Conservation (phyloP, 345 rosid species). For the Hibiscus mutabilis region DNA sequence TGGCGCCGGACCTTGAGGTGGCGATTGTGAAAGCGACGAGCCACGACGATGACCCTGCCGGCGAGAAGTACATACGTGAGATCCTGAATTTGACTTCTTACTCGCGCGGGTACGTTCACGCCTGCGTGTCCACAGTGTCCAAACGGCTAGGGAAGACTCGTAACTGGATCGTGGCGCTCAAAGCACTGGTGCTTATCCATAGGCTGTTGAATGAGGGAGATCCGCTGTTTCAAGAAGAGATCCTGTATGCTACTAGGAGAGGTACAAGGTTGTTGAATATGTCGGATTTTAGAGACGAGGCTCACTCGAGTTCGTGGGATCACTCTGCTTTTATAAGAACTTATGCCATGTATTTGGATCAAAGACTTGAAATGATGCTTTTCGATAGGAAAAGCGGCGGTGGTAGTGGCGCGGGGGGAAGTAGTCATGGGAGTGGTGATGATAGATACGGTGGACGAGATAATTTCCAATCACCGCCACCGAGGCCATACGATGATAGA, state of each 20-base stretch:
- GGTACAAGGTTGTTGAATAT: not conserved
- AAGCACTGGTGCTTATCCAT: constrained; percentile 65
- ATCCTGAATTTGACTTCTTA: constrained; percentile 52
- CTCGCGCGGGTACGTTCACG: constrained; percentile 59
- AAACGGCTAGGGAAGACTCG: constrained; percentile 71
- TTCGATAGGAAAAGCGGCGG: no score
- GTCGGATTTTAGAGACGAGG: constrained; percentile 14
- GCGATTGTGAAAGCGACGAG: constrained; percentile 87
- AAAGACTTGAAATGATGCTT: constrained; percentile 70
- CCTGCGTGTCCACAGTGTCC: constrained; percentile 67
- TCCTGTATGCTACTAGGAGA: not conserved
- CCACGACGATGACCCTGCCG: constrained; percentile 86
- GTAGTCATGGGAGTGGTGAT: no score
- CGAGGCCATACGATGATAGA: constrained; percentile 25
- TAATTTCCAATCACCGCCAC: no score
- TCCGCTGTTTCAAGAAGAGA: constrained; percentile 45
- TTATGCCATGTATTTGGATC: constrained; percentile 70
- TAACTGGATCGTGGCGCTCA: constrained; percentile 91
- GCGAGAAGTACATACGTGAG: constrained; percentile 69
- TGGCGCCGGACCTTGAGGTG: constrained; percentile 97
- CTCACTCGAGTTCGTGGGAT: constrained; percentile 95
- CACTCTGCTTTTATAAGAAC: constrained; percentile 72
- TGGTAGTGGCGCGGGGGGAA: no score
- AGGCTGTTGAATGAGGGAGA: constrained; percentile 63
- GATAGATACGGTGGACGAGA: constrained; percentile 21